Percentiles rank a stretch among this genome's conserved stretches.
Evolutionary conservation across 352 stramenopile species (phyloP).

Genomic region (Phytophthora ramorum): DNA sequence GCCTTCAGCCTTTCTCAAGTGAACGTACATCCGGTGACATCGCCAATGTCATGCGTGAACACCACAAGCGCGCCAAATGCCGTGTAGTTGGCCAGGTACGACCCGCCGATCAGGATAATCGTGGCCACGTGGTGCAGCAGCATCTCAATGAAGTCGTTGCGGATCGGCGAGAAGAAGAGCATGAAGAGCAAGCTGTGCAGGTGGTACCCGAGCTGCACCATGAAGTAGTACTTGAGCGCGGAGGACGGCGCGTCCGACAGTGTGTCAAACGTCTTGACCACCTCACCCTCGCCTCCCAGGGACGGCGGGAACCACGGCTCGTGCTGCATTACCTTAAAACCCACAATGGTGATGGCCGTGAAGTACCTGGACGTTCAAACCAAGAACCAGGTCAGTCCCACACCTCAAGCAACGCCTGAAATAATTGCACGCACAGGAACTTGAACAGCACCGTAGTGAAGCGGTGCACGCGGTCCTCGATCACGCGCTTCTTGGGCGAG

Average conservation of each 20-base stretch:
- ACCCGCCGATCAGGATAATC: slow-evolving; percentile 58
- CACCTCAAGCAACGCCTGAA: neutral
- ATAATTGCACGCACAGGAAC: slow-evolving; percentile 49
- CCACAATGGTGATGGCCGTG: slow-evolving; percentile 47
- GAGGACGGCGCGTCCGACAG: slow-evolving; percentile 42
- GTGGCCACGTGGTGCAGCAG: slow-evolving; percentile 61
- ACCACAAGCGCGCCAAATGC: slow-evolving; percentile 52
- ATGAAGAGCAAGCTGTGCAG: slow-evolving; percentile 62
- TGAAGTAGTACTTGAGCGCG: slow-evolving; percentile 53
- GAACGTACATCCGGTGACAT: slow-evolving; percentile 58
- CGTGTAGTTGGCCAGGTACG: slow-evolving; percentile 58
- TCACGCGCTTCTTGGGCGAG: slow-evolving; percentile 56
- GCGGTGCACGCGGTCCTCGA: slow-evolving; percentile 63
- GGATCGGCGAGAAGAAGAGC: slow-evolving; percentile 60
- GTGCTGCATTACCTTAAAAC: slow-evolving; percentile 50
- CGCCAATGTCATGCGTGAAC: slow-evolving; percentile 62
- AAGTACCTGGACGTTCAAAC: slow-evolving; percentile 50
- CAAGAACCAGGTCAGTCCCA: slow-evolving; percentile 8
- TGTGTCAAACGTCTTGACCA: slow-evolving; percentile 38
- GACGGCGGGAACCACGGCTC: slow-evolving; percentile 52
- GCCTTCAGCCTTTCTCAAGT: neutral
- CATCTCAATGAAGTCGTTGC: slow-evolving; percentile 72
- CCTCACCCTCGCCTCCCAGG: slow-evolving; percentile 46
- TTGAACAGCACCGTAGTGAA: slow-evolving; percentile 82
- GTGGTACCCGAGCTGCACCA: slow-evolving; percentile 68